Conservation (phyloP, 805 yeast genomes). For the Metschnikowia rubicola region DNA sequence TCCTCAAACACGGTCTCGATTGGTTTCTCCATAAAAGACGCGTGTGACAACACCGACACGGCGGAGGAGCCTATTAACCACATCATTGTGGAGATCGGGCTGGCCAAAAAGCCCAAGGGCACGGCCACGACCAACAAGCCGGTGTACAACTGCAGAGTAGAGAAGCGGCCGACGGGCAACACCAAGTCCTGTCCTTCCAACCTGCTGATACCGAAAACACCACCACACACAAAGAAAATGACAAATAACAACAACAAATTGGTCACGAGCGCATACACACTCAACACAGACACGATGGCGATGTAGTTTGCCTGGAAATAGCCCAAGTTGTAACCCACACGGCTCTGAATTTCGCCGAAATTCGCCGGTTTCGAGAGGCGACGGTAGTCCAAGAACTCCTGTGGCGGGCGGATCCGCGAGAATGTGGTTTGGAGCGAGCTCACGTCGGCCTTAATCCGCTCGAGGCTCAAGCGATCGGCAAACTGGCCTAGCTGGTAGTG, state of each 20-base stretch:
- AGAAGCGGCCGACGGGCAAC: constrained; percentile 66
- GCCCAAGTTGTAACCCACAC: constrained; percentile 82
- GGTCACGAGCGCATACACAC: constrained; percentile 83
- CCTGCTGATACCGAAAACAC: constrained; percentile 73
- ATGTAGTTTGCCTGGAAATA: constrained; percentile 87
- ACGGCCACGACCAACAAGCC: constrained; percentile 71
- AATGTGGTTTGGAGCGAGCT: constrained; percentile 57
- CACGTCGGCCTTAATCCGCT: constrained; percentile 23
- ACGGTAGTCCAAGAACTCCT: constrained; percentile 89
- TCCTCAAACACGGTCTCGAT: constrained; percentile 92
- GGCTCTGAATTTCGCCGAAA: constrained; percentile 82
- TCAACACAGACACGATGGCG: constrained; percentile 64
- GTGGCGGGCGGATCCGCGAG: constrained; percentile 78
- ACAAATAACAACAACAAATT: constrained; percentile 84
- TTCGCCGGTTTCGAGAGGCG: constrained; percentile 88
- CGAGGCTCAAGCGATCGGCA: constrained; percentile 23
- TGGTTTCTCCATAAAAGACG: constrained; percentile 90
- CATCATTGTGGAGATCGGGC: constrained; percentile 83
- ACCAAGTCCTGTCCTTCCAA: constrained; percentile 82
- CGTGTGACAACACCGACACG: constrained; percentile 77
- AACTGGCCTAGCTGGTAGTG: constrained; percentile 7
- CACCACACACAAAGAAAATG: constrained; percentile 63
- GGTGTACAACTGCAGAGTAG: constrained; percentile 80
- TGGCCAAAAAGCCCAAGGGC: constrained; percentile 82
- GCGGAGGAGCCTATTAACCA: constrained; percentile 91